These are phyloP conservation scores for Warburgia ugandensis DNA, from an alignment of 164 flowering plant species.

Conservation along the genomic window DNA sequence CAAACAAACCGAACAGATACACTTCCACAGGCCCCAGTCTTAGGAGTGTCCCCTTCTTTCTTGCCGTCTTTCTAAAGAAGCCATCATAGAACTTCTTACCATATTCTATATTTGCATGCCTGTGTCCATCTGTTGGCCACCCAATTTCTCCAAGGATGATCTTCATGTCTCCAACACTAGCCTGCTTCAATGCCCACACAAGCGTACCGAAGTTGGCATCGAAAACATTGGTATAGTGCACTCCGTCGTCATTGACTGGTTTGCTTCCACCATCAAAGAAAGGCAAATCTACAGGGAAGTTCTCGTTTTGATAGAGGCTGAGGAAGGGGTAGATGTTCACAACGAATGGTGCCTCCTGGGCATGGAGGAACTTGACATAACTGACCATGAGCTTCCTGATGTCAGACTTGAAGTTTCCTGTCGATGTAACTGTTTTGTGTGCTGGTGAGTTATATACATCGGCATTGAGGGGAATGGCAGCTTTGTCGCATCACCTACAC, in stretches of 20 bases:
- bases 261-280: constrained; percentile 64
- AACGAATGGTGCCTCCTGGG: constrained; percentile 57
- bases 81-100: constrained; percentile 78
- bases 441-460: constrained; percentile 68
- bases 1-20: constrained; percentile 64
- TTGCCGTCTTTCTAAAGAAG: constrained; percentile 51
- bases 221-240: constrained; percentile 62
- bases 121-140: constrained; percentile 90
- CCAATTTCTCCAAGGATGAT: constrained; percentile 86
- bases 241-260: constrained; percentile 37
- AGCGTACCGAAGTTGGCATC: constrained; percentile 91
- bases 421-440: constrained; percentile 38
- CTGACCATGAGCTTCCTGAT: constrained; percentile 48
- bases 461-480: constrained; percentile 74
- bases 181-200: constrained; percentile 55
- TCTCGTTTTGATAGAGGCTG: constrained; percentile 56
- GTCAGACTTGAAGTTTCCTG: constrained; percentile 63
- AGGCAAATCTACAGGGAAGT: constrained; percentile 75
- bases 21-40: constrained; percentile 60
- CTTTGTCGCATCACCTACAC: constrained; percentile 58
- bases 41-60: constrained; percentile 71
- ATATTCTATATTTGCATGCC: constrained; percentile 29
- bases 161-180: constrained; percentile 43
- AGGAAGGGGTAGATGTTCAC: constrained; percentile 94
- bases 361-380: constrained; percentile 45